Base-by-base conservation (phyloP, 176 grass and related monocot species). In the Raddia guianensis region DNA sequence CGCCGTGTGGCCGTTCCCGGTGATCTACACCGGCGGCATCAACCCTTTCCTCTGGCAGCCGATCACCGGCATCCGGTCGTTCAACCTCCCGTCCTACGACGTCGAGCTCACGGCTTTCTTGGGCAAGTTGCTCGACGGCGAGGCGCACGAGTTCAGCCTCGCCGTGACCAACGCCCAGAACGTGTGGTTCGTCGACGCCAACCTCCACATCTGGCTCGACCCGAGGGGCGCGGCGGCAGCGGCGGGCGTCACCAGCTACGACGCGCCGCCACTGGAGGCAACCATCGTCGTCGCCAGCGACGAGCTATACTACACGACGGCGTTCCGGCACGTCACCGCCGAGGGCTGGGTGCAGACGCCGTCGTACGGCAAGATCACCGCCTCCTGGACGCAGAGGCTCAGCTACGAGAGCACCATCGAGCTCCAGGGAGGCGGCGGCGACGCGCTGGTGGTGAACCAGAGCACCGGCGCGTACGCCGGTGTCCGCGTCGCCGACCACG, bases 141-240 rank as follows among this genome's bases (percentile, higher is more conserved):
- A 85, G 72, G 72, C 66, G 44, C 94, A 97, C 40, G 79, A 97
- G 51, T 73, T 94, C 3, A 69, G 34, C 6, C 85, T 94, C 75
- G 86, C 77, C 19, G 94, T 97, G 61, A 97, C 91, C 48, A 68
- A 89, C 19, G 85, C 83, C 70, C 70, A 80, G 50, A 27, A 90
- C 49, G 73, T 47, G 75, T 97, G 94, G 94, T 85, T 46, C 76
- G 56, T 97, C 5, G 87, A 97, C 77, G 94, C 87, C 54, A 97
- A 97, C 85, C 80, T 97, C 52, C 94, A 94, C 83, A 89, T 97
- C 51, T 97, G 94, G 94, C 68, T 94, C 20, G 94, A 97, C 70
- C 80, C 70, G 0, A 83, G 81, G 70, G 79, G 86, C 7, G 37
- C 57, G 43, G 34, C 74, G 14, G 89, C 92, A 47, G 32, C 67